Percentiles rank a stretch among this genome's conserved stretches.
Conservation (phyloP, 805 yeast genomes). For the Candida khao-thaluensis region DNA sequence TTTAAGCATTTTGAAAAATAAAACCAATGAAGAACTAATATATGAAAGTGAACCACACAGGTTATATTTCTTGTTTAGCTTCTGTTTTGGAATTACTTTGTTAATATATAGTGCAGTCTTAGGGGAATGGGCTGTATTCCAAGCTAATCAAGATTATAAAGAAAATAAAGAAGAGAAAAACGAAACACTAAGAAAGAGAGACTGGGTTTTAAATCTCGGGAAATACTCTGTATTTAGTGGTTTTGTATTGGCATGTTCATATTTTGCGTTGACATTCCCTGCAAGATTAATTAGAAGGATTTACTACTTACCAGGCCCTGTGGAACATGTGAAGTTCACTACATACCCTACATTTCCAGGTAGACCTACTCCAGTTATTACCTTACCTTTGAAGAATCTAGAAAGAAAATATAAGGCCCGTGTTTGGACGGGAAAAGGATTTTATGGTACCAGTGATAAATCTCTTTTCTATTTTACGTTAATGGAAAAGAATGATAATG, state of each 20-base stretch:
- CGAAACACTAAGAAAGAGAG: slow-evolving; percentile 41
- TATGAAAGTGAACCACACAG: slow-evolving; percentile 85
- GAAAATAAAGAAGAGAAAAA: slow-evolving; percentile 51
- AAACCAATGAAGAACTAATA: slow-evolving; percentile 65
- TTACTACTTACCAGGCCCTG: slow-evolving; percentile 67
- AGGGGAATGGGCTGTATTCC: slow-evolving; percentile 53
- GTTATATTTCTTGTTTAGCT: slow-evolving; percentile 67
- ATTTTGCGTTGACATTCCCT: slow-evolving; percentile 48
- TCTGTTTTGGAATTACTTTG: slow-evolving; percentile 66
- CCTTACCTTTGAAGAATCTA: slow-evolving; percentile 58
- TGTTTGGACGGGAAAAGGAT: slow-evolving; percentile 85
- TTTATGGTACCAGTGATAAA: slow-evolving; percentile 78
- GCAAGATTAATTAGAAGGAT: slow-evolving; percentile 71
- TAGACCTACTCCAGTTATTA: slow-evolving; percentile 69
- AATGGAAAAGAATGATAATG: slow-evolving; percentile 48
- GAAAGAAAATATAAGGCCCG: slow-evolving; percentile 59
- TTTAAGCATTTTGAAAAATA: slow-evolving; percentile 52
- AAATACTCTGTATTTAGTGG: slow-evolving; percentile 30
- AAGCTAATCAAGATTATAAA: slow-evolving; percentile 50
- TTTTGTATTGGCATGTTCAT: slow-evolving; percentile 28
- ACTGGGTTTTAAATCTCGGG: slow-evolving; percentile 32
- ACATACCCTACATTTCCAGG: slow-evolving; percentile 78
- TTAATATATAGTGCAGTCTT: slow-evolving; percentile 66
- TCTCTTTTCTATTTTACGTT: slow-evolving; percentile 71
- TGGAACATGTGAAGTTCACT: slow-evolving; percentile 59